Conservation (phyloP, 164 flowering plant species). For the Dillenia turbinata region DNA sequence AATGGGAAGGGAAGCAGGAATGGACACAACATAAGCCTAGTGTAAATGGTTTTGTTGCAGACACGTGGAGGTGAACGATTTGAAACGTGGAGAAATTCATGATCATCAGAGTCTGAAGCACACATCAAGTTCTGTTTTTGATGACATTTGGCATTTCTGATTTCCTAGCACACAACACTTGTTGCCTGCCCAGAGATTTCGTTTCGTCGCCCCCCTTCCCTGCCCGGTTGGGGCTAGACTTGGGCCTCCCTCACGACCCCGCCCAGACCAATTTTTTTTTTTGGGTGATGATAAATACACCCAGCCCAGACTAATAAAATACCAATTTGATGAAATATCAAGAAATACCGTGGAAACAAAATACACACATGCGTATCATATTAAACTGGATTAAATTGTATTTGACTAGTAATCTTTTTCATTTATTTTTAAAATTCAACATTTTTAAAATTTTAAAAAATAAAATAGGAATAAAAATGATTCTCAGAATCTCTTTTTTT, state of each 20-base stretch:
- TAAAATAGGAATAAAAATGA: too few relatives aligned
- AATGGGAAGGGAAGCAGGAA: not conserved
- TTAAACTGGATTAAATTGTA: too few relatives aligned
- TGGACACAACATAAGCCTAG: not conserved
- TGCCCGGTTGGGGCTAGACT: not conserved
- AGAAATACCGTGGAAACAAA: not conserved
- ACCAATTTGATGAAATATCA: not conserved
- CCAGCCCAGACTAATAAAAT: not conserved
- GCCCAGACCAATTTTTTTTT: not conserved
- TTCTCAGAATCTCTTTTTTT: too few relatives aligned
- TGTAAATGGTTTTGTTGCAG: not conserved
- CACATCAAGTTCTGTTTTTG: conserved; percentile 7
- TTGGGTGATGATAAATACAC: too few relatives aligned
- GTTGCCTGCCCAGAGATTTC: too few relatives aligned
- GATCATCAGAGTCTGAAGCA: not conserved
- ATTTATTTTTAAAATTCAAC: too few relatives aligned
- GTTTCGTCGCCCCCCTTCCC: too few relatives aligned
- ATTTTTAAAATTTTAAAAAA: too few relatives aligned
- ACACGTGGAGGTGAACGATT: conserved; percentile 6
- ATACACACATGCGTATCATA: not conserved
- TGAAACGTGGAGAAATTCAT: conserved; percentile 7
- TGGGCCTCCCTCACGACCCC: not conserved
- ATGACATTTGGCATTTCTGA: conserved; percentile 15
- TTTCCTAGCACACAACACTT: too few relatives aligned
- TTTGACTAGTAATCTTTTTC: too few relatives aligned